Conservation (phyloP, 1,284 basidiomycete genomes). For the Leccinum variabile region DNA sequence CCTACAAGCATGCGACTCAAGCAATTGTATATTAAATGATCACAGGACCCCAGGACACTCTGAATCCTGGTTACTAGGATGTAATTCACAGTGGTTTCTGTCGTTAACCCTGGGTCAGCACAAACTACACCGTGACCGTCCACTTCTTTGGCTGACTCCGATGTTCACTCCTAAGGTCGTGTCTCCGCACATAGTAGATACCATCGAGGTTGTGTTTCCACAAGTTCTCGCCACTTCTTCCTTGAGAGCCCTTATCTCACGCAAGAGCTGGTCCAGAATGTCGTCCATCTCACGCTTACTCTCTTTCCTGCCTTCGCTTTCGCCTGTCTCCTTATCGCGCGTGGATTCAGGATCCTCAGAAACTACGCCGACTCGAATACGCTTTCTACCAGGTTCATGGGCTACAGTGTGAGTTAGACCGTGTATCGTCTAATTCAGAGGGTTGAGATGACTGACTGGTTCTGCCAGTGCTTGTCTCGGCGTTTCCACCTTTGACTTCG, state of each 20-base stretch:
- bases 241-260: neutral
- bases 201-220: neutral
- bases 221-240: neutral
- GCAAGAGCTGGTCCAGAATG: neutral
- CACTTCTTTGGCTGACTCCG: neutral
- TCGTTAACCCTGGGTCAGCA: neutral
- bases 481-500: neutral
- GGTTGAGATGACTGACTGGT: neutral
- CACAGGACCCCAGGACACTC: neutral
- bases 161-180: neutral
- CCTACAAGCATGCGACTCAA: too few species aligned
- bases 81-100: neutral
- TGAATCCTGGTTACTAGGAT: neutral
- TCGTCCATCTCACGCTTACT: neutral
- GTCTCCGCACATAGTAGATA: neutral
- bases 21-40: too few species aligned
- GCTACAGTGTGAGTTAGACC: neutral
- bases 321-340: neutral
- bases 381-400: neutral
- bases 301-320: neutral
- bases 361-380: neutral
- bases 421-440: neutral
- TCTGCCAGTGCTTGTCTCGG: neutral
- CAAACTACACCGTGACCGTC: neutral
- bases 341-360: neutral